These are phyloP conservation scores for Parsonsia alboflavescens DNA, from an alignment of 257 asterid species.

Conservation along the genomic window DNA sequence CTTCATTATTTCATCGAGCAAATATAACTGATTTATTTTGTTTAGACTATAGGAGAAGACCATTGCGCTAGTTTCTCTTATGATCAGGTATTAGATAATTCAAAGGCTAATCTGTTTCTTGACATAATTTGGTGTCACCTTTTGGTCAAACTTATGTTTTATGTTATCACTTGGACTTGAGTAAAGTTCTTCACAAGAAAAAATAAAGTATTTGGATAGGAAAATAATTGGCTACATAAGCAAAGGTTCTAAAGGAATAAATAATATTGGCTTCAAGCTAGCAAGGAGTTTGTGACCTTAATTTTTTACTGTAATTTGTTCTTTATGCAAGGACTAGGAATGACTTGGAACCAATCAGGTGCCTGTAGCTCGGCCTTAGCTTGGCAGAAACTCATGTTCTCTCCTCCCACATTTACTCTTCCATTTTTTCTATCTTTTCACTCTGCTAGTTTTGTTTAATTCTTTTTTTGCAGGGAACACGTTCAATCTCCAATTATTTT, in stretches of 20 bases:
- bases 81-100: neutral
- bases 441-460: neutral
- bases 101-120: neutral
- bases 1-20: neutral
- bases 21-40: neutral
- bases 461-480: constrained; percentile 73
- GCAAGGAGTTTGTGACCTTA: neutral
- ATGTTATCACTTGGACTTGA: neutral
- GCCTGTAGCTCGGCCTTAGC: neutral
- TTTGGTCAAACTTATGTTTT: neutral
- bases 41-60: neutral
- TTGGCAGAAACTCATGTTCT: neutral
- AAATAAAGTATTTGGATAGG: neutral
- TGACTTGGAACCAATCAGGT: neutral
- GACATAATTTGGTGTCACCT: neutral
- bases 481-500: constrained; percentile 73
- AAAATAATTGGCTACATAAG: neutral
- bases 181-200: neutral
- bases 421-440: neutral
- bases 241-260: neutral
- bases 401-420: neutral
- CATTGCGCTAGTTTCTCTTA: neutral
- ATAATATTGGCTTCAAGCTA: neutral
- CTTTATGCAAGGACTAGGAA: neutral
- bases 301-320: neutral